Evolutionary conservation across 1,284 basidiomycete genomes (phyloP), one percentile per base, ranked within the genome.

Genomic region (Apiotrichum gracile): DNA sequence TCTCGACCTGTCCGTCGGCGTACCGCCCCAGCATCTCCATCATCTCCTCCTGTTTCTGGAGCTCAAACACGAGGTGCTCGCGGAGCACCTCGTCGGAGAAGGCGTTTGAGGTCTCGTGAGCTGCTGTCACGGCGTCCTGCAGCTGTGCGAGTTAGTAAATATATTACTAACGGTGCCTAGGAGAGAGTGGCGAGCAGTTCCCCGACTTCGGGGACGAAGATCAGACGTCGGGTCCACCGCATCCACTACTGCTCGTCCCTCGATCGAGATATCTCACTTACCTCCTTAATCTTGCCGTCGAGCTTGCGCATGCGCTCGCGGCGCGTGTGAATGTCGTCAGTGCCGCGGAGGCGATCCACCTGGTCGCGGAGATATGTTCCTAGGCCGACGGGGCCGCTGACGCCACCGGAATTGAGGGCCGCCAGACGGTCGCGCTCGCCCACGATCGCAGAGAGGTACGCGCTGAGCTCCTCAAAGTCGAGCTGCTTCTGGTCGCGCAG

Each of bases 401-500:
- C 63, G 52, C 76, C 75, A 1, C 77, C 72, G 6, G 83, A 85
- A 66, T 86, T 87, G 45, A 92, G 79, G 2, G 90, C 89, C 16
- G 90, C 85, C 10, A 98, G 79, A 37, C 94, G 80, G 71, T 98
- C 96, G 13, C 94, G 85, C 76, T 98, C 94, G 9, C 84, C 80
- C 0, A 90, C 92, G 27, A 97, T 84, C 8, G 87, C 87, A 2
- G 89, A 89, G 7, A 99, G 80, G 73, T 98, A 98, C 52, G 92
- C 89, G 6, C 91, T 93, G 6, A 97, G 82, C 69, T 97, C 94
- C 75, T 99, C 94, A 63, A 97, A 97, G 72, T 99, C 94, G 50
- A 97, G 83, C 73, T 99, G 96, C 74, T 97, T 98, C 76, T 97
- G 91, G 73, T 98, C 96, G 43, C 96, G 85, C 33, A 97, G 81